phyloP scores from a whole-genome alignment of 495 filamentous ascomycete species.

The Stereocaulon alpinum region DNA sequence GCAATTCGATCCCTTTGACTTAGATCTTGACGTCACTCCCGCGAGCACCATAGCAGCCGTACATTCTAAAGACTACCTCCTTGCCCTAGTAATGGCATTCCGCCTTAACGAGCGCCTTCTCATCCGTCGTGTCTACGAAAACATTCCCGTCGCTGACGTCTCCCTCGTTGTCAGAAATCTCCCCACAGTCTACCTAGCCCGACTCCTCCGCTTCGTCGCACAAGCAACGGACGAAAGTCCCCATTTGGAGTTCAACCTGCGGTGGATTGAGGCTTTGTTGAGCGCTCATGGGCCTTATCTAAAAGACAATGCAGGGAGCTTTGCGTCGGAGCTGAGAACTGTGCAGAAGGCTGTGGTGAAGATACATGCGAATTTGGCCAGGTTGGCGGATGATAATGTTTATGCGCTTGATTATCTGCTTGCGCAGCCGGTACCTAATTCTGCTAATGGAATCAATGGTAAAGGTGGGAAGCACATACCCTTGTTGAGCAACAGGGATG shows the following conservation, averaged over 20 bases:
- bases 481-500: background rate
- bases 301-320: conserved; percentile 62
- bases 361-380: conserved; percentile 63
- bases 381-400: conserved; percentile 73
- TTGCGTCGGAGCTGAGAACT: conserved; percentile 70
- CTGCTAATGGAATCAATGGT: background rate
- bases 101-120: conserved; percentile 73
- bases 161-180: conserved; percentile 65
- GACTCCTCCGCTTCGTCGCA: conserved; percentile 75
- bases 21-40: conserved; percentile 85
- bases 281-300: conserved; percentile 73
- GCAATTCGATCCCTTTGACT: conserved; percentile 89
- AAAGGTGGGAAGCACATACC: background rate
- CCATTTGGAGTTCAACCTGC: conserved; percentile 84
- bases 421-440: background rate
- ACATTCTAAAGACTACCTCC: conserved; percentile 69
- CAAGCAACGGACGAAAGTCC: conserved; percentile 79
- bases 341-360: conserved; percentile 66
- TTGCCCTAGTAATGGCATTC: conserved; percentile 93
- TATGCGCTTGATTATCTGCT: conserved; percentile 78
- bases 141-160: conserved; percentile 66
- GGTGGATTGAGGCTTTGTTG: conserved; percentile 84
- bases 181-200: conserved; percentile 75
- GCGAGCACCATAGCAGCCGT: conserved; percentile 66
- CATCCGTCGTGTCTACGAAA: conserved; percentile 74